Conservation (phyloP, 805 yeast genomes). For the Saturnispora galanensis region DNA sequence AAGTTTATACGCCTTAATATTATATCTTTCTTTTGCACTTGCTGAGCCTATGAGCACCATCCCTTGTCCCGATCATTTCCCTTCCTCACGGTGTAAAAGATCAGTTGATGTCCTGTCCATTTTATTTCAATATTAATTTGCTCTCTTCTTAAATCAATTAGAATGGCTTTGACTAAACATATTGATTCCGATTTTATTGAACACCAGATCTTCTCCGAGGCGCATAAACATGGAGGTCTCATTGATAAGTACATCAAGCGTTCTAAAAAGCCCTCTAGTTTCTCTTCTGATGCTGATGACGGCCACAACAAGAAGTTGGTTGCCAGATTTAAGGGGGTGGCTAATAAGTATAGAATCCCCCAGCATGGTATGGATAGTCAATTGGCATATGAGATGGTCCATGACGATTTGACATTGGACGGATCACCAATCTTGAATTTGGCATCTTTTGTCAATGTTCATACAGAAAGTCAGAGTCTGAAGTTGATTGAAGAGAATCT, state of each 20-base stretch:
- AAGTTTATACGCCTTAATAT: background rate
- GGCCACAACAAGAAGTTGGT: constrained; percentile 12
- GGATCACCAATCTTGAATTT: constrained; percentile 77
- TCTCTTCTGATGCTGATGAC: background rate
- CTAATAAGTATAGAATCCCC: constrained; percentile 53
- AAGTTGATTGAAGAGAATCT: constrained; percentile 58
- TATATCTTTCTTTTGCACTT: no score
- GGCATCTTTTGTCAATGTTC: constrained; percentile 85
- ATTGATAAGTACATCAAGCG: constrained; percentile 15
- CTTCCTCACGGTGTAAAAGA: background rate
- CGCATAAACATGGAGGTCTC: constrained; percentile 7
- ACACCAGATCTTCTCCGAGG: constrained; percentile 21
- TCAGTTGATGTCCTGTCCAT: no score
- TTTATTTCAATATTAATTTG: background rate
- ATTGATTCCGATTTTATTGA: constrained; percentile 36
- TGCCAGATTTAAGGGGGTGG: constrained; percentile 26
- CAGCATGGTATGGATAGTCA: constrained; percentile 41
- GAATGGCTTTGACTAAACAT: constrained; percentile 38
- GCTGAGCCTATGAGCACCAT: background rate
- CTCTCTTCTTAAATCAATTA: background rate
- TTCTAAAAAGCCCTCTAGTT: constrained; percentile 10
- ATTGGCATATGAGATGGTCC: constrained; percentile 52
- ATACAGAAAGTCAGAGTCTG: constrained; percentile 41
- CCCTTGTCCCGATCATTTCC: background rate
- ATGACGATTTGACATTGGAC: constrained; percentile 69